Base-by-base conservation (phyloP, 1,284 basidiomycete species). In the Trichosporon sp. region DNA sequence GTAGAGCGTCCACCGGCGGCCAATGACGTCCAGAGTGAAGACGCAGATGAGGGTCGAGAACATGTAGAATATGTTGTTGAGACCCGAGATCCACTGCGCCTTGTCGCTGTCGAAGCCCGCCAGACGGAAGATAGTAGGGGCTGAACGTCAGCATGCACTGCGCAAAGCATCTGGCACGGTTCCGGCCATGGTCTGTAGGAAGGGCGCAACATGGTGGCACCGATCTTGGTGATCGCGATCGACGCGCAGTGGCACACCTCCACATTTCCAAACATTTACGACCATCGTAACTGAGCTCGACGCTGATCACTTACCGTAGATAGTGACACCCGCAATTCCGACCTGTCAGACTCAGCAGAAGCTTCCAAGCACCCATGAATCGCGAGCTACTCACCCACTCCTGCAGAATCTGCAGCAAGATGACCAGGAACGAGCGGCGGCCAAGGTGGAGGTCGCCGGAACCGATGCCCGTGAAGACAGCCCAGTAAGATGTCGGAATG, bases 381-480 rank as follows among this genome's bases (percentile, higher is more conserved):
- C 14, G 11, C 51, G 4, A 11, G 19, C 14, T 11, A 59, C 54
- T 32, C 54, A 59, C 75, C 35, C 84, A 78, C 65, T 85, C 83
- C 70, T 84, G 84, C 75, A 84, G 79, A 63, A 81, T 77, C 69
- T 84, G 84, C 21, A 77, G 76, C 19, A 77, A 78, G 48, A 81
- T 78, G 21, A 79, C 83, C 32, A 84, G 76, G 68, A 84, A 83
- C 80, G 85, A 78, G 77, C 85, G 81, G 69, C 84, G 80, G 51
- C 83, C 81, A 69, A 68, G 46, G 80, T 83, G 76, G 84, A 85
- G 76, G 61, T 75, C 63, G 68, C 77, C 66, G 68, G 69, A 35
- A 38, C 63, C 21, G 65, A 71, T 63, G 12, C 74, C 75, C 4
- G 71, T 67, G 16, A 76, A 48, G 66, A 76, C 73, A 26, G 67